Evolutionary conservation across 495 filamentous ascomycete genomes (phyloP).

Genomic region (Penicillium ochrochloron): DNA sequence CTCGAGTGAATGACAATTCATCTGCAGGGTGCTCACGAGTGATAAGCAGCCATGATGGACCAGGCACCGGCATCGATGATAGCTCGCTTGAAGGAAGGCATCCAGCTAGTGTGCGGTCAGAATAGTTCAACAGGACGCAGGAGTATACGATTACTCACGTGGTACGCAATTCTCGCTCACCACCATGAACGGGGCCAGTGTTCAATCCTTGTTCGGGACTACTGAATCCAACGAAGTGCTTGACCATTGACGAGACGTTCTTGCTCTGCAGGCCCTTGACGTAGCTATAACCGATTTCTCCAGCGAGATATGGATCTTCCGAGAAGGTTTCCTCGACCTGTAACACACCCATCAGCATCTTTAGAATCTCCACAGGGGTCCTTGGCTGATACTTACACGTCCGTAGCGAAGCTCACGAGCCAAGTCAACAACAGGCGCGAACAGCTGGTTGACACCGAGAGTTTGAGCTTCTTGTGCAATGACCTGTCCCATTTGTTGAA

Average conservation of each 20-base stretch:
- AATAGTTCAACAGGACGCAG: background rate
- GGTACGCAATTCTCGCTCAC: conserved; percentile 67
- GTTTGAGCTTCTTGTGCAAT: conserved; percentile 66
- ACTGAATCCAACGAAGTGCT: conserved; percentile 70
- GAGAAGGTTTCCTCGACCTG: conserved; percentile 70
- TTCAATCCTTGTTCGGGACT: conserved; percentile 72
- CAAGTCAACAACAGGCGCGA: conserved; percentile 69
- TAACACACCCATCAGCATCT: background rate
- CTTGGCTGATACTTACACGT: conserved; percentile 39
- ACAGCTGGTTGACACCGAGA: conserved; percentile 69
- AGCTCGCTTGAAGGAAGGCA: conserved; percentile 66
- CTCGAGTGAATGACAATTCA: background rate
- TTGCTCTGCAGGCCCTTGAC: conserved; percentile 64
- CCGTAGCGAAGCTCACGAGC: conserved; percentile 70
- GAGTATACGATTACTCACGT: conserved; percentile 40
- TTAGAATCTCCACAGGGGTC: background rate
- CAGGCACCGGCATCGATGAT: conserved; percentile 71
- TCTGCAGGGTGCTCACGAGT: conserved; percentile 46
- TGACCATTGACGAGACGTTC: conserved; percentile 69
- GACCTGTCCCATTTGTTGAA: conserved; percentile 63
- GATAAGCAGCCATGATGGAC: conserved; percentile 70
- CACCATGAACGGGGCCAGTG: conserved; percentile 69
- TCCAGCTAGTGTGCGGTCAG: conserved; percentile 43
- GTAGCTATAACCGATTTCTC: conserved; percentile 64
- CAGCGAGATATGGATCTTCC: conserved; percentile 66